Evolutionary conservation across 345 rosid species (phyloP), one percentile per base, ranked within the genome.

Genomic region (Corymbia maculata): DNA sequence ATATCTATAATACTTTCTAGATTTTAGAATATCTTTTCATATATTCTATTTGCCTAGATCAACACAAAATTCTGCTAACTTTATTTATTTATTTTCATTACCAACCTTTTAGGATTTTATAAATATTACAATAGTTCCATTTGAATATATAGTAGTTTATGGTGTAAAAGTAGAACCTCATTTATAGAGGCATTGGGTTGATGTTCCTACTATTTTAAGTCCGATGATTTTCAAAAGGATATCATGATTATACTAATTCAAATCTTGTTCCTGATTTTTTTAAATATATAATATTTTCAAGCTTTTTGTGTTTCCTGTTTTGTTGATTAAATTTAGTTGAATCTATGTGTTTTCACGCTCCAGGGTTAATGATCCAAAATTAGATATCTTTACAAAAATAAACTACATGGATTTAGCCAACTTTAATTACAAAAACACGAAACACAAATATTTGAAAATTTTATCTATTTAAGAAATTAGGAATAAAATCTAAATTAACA

Each of bases 1-100:
- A 66, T 30, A 0, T 6, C 2, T 4, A 7, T 21, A 0, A 0
- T 30, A 2, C 0, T 66, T 7, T 9, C 79, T 2, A 66, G 6
- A 15, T 66, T 30, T 66, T 66, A 7, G 5, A 66, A 66, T n/a
- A n/a, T 66, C 21, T 30, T 66, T 14, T 2, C 79, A 30, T 66
- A 14, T 66, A 66, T 13, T 66, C 10, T 14, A 14, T 30, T 14
- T 66, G 79, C 8, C 42, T 30, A 66, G 14, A 15, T 66, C 42
- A 30, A 6, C 70, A 61, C 32, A 0, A n/a, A 30, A 66, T n/a
- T 2, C 14, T 30, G 42, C 21, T 30, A 30, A n/a, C 1, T 2
- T 66, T 66, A 13, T 55, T 1, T 55, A 19, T n/a, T n/a, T n/a
- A n/a, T 21, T 55, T 22, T 3, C 7, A 7, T 64, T 14, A n/a